Evolutionary conservation across 176 grass and related monocot genomes (phyloP).

Genomic region (Aegilops umbellulata): DNA sequence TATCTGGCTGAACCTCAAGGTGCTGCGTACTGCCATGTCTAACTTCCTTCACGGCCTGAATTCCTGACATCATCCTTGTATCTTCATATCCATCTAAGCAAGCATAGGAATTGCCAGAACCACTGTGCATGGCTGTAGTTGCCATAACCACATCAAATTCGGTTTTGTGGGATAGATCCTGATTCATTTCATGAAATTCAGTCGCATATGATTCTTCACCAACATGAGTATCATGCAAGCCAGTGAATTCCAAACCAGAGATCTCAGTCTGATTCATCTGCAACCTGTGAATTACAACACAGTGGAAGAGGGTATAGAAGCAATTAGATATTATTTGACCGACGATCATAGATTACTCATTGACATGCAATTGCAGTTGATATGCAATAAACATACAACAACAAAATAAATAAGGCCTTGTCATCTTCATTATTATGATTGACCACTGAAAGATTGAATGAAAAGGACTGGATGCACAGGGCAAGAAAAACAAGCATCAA

Average conservation of each 20-base stretch:
- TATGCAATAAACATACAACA: not conserved
- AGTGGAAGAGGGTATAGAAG: not conserved
- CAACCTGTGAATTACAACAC: slow-evolving; percentile 36
- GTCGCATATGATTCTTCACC: slow-evolving; percentile 30
- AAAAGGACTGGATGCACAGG: not conserved
- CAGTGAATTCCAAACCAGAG: slow-evolving; percentile 36
- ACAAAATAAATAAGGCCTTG: not conserved
- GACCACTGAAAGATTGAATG: not conserved
- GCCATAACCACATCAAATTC: slow-evolving; percentile 44
- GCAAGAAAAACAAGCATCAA: not conserved
- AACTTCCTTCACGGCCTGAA: slow-evolving; percentile 34
- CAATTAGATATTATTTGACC: slow-evolving; percentile 17
- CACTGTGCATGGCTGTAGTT: slow-evolving; percentile 46
- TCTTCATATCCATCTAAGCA: slow-evolving; percentile 37
- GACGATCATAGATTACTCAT: not conserved
- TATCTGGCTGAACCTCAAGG: slow-evolving; percentile 27
- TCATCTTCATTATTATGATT: not conserved
- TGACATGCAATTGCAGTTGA: not conserved
- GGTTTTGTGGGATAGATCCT: slow-evolving; percentile 40
- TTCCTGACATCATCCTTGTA: slow-evolving; percentile 24
- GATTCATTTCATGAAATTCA: slow-evolving; percentile 43
- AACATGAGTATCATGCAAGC: slow-evolving; percentile 37
- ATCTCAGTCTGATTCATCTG: slow-evolving; percentile 42
- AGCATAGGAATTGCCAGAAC: slow-evolving; percentile 32
- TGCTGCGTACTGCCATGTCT: slow-evolving; percentile 26